Evolutionary conservation across 306 rosid species (phyloP), one percentile per base, ranked within the genome.

Genomic region (Heteromeles arbutifolia): DNA sequence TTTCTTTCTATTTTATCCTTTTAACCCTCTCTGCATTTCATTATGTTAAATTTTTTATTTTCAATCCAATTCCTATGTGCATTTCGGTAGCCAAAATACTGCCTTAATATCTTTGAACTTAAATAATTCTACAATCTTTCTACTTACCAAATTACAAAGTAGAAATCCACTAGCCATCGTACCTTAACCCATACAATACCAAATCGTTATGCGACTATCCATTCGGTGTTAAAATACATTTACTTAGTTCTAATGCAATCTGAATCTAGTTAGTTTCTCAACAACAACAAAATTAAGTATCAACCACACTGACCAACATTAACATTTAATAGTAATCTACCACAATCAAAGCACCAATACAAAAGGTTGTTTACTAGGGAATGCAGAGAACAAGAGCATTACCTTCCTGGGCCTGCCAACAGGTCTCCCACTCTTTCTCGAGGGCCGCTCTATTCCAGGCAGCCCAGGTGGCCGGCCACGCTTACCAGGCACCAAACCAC

Each of bases 331-430:
- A 1, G 8, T 48, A 11, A 56, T 56, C 22, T 56, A 3, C 62
- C 26, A n/a, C 12, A 59, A 11, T 31, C 31, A 26, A 56, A n/a
- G 17, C 22, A 54, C 9, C 22, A 21, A 12, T 26, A 5, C 45
- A 34, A 4, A 65, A 41, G 21, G 11, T 43, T 59, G 67, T 28
- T 11, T 25, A 25, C 15, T 26, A 6, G 14, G 18, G 37, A 29
- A 57, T 61, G 13, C 31, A 31, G 37, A 43, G 8, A 43, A 72
- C 17, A 34, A 50, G 54, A 50, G 26, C 7, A 43, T 74, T 79
- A 93, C 98, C 98, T 93, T 92, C 84, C 34, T 90, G 0, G 98
- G 98, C 34, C 98, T 89, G 10, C 98, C 98, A 19, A 88, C 92
- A 1, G 92, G 83, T 85, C 89, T 89, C 1, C 87, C 92, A 7